Conservation (phyloP, 129 eudicot species). For the Flaveria trinervia region DNA sequence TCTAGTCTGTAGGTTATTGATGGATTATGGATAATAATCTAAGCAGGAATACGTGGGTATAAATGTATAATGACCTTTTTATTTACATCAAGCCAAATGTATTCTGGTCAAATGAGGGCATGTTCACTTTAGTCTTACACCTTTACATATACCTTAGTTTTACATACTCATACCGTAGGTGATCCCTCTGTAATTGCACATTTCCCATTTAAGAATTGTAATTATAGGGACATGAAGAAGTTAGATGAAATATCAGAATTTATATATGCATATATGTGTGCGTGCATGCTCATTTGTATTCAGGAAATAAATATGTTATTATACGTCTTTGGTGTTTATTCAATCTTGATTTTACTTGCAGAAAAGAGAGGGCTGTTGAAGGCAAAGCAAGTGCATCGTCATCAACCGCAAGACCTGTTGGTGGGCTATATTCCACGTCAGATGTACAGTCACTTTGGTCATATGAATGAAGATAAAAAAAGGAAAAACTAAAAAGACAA, state of each 20-base stretch:
- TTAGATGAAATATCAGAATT: background rate
- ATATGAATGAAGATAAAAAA: slow-evolving; percentile 49
- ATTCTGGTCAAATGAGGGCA: background rate
- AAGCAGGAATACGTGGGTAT: background rate
- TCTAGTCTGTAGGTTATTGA: background rate
- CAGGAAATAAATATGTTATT: background rate
- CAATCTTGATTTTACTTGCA: slow-evolving; percentile 34
- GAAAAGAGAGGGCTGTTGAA: slow-evolving; percentile 62
- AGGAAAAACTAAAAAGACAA: slow-evolving; percentile 13
- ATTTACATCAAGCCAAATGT: background rate
- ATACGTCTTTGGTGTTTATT: background rate
- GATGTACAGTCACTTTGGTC: slow-evolving; percentile 95
- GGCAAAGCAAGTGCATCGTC: slow-evolving; percentile 45
- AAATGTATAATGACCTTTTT: background rate
- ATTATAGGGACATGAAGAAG: background rate
- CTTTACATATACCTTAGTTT: too few species aligned
- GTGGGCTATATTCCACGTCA: slow-evolving; percentile 68
- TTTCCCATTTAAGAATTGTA: background rate
- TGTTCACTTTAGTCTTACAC: background rate
- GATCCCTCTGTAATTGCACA: background rate
- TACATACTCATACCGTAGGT: background rate
- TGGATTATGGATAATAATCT: background rate
- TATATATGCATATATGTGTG: background rate
- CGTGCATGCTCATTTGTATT: too few species aligned
- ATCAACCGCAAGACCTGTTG: slow-evolving; percentile 47